Base-by-base conservation (phyloP, 164 flowering plant genomes). In the Santalum album region DNA sequence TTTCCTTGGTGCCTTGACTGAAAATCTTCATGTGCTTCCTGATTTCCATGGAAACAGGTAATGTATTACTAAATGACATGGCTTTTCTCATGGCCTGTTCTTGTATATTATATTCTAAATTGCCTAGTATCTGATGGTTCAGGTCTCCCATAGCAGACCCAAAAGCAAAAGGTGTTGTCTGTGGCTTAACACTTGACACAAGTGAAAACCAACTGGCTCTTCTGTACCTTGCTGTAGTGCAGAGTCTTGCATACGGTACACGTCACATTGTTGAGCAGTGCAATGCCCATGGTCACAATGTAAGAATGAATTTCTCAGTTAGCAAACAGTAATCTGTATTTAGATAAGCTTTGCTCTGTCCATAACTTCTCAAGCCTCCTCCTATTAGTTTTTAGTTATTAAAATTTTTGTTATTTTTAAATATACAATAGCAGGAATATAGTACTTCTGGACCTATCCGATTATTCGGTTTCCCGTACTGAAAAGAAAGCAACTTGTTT, bases 61-160 rank as follows among this genome's bases (percentile, higher is more conserved):
- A n/a, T 19, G 12, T 46, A 9, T 6, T 32, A 1, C 12, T 32
- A 12, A 32, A 6, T 32, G 36, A 12, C 36, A 32, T 12, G 12
- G n/a, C n/a, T n/a, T n/a, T n/a, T n/a, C n/a, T n/a, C n/a, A n/a
- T n/a, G n/a, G n/a, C n/a, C n/a, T n/a, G n/a, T n/a, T n/a, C n/a
- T n/a, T n/a, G n/a, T n/a, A n/a, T n/a, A n/a, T n/a, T 34, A 3
- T 19, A 55, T 44, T 43, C 12, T 47, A 21, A 44, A 25, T 19
- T 49, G 54, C 38, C 49, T 6, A 2, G 17, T 39, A 43, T 55
- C 43, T 48, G 26, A 60, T 73, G 71, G 34, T 45, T 57, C 74
- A 92, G 98, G 81, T 92, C 99, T 67, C 99, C 99, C 17, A 62
- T 85, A 61, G 96, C 99, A 32, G 96, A 92, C 62, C 95, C 99